Conservation (phyloP, 164 flowering plant genomes). For the Platanus orientalis region DNA sequence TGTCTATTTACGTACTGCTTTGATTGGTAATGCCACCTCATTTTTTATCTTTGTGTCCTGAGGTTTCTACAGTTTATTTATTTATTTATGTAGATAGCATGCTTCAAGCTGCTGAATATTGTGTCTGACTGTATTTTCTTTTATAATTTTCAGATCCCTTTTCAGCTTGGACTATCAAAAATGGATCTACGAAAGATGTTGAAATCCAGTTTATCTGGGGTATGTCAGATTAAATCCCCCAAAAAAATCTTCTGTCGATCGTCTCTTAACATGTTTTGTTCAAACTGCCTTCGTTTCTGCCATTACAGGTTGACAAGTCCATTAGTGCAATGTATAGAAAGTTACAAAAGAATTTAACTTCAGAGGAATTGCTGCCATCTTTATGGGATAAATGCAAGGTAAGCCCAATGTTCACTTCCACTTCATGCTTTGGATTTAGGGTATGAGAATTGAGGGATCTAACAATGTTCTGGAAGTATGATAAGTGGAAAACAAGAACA, state of each 20-base stretch:
- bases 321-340: conserved; percentile 72
- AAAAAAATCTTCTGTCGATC: not conserved
- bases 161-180: conserved; percentile 92
- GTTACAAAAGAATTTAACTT: conserved; percentile 84
- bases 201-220: conserved; percentile 91
- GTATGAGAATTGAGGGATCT: no score
- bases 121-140: not conserved
- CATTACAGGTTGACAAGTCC: conserved; percentile 78
- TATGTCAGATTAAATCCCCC: conserved; percentile 21
- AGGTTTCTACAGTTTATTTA: not conserved
- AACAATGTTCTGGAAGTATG: no score
- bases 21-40: no score
- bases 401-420: not conserved
- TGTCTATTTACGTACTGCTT: no score
- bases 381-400: conserved; percentile 99
- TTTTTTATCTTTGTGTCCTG: no score
- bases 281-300: not conserved
- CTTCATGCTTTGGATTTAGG: not conserved
- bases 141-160: conserved; percentile 68
- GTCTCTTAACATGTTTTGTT: not conserved
- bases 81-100: not conserved
- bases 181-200: conserved; percentile 85
- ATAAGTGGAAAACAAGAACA: no score
- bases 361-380: conserved; percentile 90
- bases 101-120: not conserved